These are phyloP conservation scores for Heritiera littoralis DNA, from an alignment of 345 rosid genomes.

Conservation along the genomic window DNA sequence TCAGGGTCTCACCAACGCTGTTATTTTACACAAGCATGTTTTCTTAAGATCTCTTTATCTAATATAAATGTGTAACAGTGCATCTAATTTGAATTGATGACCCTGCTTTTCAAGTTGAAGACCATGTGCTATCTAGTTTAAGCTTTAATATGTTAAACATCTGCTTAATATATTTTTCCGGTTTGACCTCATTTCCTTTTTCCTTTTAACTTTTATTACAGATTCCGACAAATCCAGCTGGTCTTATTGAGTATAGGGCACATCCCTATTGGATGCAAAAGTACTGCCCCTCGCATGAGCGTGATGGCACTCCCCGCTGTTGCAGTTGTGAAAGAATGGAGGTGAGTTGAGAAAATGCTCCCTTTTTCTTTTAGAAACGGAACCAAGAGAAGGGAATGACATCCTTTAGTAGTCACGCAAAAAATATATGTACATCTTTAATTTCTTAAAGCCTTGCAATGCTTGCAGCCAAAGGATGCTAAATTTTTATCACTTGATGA, in stretches of 20 bases:
- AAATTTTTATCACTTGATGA: slow-evolving; percentile 70
- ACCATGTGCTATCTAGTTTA: not conserved
- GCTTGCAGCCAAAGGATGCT: slow-evolving; percentile 56
- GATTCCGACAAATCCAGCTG: slow-evolving; percentile 76
- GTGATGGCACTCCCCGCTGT: slow-evolving; percentile 75
- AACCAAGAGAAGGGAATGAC: not conserved
- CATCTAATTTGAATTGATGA: not conserved
- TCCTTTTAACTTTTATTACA: slow-evolving; percentile 22
- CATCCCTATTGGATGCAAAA: slow-evolving; percentile 88
- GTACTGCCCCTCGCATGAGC: slow-evolving; percentile 95
- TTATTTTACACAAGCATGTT: not conserved
- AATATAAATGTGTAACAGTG: not conserved
- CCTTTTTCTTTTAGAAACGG: not conserved
- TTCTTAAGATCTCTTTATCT: not conserved
- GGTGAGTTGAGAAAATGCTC: slow-evolving; percentile 43
- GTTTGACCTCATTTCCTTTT: not conserved
- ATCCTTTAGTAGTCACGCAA: not conserved
- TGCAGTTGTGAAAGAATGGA: slow-evolving; percentile 85
- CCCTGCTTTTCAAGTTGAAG: not conserved
- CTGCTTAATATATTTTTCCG: not conserved
- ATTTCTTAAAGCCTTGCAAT: slow-evolving; percentile 21
- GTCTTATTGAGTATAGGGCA: slow-evolving; percentile 72
- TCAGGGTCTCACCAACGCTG: not conserved
- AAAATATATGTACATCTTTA: not conserved
- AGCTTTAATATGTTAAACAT: not conserved